Evolutionary conservation across 306 rosid genomes (phyloP), one percentile per base, ranked within the genome.

Genomic region (Cicer chorassanicum): DNA sequence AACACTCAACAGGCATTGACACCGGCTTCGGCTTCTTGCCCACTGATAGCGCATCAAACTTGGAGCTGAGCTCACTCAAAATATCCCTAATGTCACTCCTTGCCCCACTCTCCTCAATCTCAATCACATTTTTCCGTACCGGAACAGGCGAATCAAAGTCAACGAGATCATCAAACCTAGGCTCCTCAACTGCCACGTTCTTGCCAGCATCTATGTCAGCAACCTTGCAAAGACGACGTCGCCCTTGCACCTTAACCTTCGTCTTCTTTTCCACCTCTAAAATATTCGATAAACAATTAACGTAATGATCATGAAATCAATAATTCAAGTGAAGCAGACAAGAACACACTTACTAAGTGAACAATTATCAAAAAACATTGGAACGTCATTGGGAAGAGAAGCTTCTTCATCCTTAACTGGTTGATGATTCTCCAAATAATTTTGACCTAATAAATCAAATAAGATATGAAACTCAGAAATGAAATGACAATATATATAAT

Each of bases 141-240:
- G 70, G 81, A 46, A 61, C 36, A 0, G 92, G 98, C 2, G 94
- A 87, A 66, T 91, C 91, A 53, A 87, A 85, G 68, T 81, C 96
- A 1, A 85, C 41, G 36, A 83, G 67, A 13, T 69, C 86, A 24
- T 77, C 79, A 74, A 87, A 65, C 0, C 11, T 53, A 8, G 84
- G 76, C 48, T 85, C 87, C 16, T 87, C 86, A 29, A 75, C 49
- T 2, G 34, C 84, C 29, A 2, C 69, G 44, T n/a, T 54, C 42
- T 83, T 66, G 16, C 72, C 34, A 8, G 74, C 59, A 7, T 68
- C 87, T 15, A 63, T 48, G 15, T 82, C 39, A 10, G 87, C 84
- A 63, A 85, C 79, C 78, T 91, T 94, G 82, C 96, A 93, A 8
- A 93, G 89, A 43, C 97, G 97, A 42, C 97, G 94, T 2, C 90